Base-by-base conservation (phyloP, 1,139 yeast genomes). In the Suhomyces yuchorum region DNA sequence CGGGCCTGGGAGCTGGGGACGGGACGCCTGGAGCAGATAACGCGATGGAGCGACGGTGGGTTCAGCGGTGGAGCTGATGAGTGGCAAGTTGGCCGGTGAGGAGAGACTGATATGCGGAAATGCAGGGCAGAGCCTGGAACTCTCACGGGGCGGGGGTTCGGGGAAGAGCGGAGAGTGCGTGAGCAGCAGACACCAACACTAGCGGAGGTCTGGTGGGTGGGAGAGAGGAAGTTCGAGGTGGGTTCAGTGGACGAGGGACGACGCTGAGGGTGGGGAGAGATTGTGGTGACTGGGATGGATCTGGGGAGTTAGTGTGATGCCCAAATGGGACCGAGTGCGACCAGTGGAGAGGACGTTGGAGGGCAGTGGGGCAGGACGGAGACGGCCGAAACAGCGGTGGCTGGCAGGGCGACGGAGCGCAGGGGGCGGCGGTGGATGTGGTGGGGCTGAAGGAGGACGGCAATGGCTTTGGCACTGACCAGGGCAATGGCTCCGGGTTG, bases 281-380 rank as follows among this genome's bases (percentile, higher is more conserved):
- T 14, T 30, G 33, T n/a, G 8, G 34, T 14, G 34, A 30, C 34
- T 14, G 18, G 6, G 11, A 15, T 30, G 18, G 34, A 30, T 30
- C 34, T 30, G 34, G 9, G 34, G 34, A 30, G 34, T 30, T 30
- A 30, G 34, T 30, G 34, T 30, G 34, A 30, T 30, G 34, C 34
- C 34, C 34, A 30, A 30, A 30, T 30, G 34, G 15, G 32, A n/a
- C 9, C 15, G 15, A 14, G 34, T 15, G 34, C 18, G 34, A 30
- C 7, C 23, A 20, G n/a, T n/a, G n/a, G n/a, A n/a, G n/a, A n/a
- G n/a, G n/a, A 20, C 23, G 4, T 20, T 4, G 23, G 4, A 20
- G 23, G 23, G 23, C 4, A 20, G 23, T 20, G 23, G 23, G 23
- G 7, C 7, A 20, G 23, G 23, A 20, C 7, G 23, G 7, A 5